Evolutionary conservation across 1,284 basidiomycete species (phyloP).

Genomic region (Chalciporus piperatoides): DNA sequence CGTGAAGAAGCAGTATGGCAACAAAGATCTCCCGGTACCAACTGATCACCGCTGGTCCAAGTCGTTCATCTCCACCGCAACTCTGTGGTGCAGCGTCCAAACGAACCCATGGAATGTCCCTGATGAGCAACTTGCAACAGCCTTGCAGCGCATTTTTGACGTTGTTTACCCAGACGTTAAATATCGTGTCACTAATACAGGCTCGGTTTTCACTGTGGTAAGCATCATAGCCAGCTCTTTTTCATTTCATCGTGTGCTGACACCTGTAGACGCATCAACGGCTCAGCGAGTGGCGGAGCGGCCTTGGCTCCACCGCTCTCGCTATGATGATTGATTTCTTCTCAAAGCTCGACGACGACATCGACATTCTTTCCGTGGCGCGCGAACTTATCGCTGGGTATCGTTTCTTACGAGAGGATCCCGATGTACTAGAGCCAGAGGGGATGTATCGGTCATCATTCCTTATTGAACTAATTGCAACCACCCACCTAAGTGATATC

Average conservation of each 20-base stretch:
- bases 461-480: conserved; percentile 8
- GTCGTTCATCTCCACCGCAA: too few species aligned
- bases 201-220: not conserved
- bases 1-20: too few species aligned
- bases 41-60: too few species aligned
- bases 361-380: not conserved
- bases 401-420: conserved; percentile 11
- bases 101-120: conserved; percentile 10
- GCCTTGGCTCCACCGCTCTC: conserved; percentile 9
- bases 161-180: conserved; percentile 3
- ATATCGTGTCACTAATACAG: conserved; percentile 1
- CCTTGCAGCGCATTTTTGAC: conserved; percentile 10
- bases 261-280: conserved; percentile 2
- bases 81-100: conserved; percentile 11
- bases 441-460: not conserved
- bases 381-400: not conserved
- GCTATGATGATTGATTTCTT: conserved; percentile 7
- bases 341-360: not conserved
- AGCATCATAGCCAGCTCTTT: not conserved
- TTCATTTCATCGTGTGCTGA: too few species aligned
- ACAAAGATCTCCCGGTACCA: too few species aligned
- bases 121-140: not conserved
- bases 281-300: conserved; percentile 9
- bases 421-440: not conserved
- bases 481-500: conserved; percentile 10